phyloP scores from a whole-genome alignment of 352 stramenopile species.

The Phytopythium vexans region DNA sequence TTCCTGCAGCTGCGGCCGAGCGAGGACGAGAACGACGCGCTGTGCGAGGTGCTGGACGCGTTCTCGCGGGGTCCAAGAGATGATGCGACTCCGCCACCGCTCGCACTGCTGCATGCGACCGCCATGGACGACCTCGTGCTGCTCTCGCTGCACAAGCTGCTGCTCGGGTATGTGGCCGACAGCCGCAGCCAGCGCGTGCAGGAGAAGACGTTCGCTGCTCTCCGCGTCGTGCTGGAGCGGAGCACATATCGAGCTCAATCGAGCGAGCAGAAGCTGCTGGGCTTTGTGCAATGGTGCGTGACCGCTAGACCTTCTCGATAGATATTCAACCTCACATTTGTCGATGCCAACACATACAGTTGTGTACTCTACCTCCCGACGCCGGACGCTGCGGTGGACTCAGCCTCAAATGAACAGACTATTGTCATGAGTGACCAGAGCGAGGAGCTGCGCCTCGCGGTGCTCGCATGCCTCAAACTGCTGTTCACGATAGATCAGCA shows the following conservation, averaged over 20 bases:
- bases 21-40: slow-evolving; percentile 8
- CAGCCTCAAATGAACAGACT: neutral
- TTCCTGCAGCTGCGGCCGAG: slow-evolving; percentile 38
- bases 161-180: slow-evolving; percentile 25
- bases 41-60: slow-evolving; percentile 21
- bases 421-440: slow-evolving; percentile 16
- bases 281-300: slow-evolving; percentile 41
- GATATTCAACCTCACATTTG: too few species aligned
- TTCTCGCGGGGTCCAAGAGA: slow-evolving; percentile 8
- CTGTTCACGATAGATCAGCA: slow-evolving; percentile 16
- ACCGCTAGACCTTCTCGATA: too few species aligned
- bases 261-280: slow-evolving; percentile 22
- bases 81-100: neutral
- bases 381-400: slow-evolving; percentile 18
- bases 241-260: slow-evolving; percentile 11
- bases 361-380: slow-evolving; percentile 56
- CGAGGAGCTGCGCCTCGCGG: slow-evolving; percentile 57
- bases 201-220: slow-evolving; percentile 26
- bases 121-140: slow-evolving; percentile 68
- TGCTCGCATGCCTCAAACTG: slow-evolving; percentile 40
- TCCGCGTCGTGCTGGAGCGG: slow-evolving; percentile 3
- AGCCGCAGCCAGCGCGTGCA: slow-evolving; percentile 16
- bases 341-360: slow-evolving; percentile 1
- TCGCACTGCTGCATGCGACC: slow-evolving; percentile 13
- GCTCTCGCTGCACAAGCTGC: slow-evolving; percentile 57